Evolutionary conservation across 1,284 basidiomycete species (phyloP), one percentile per base, ranked within the genome.

Genomic region (Rhodotorula mucilaginosa): DNA sequence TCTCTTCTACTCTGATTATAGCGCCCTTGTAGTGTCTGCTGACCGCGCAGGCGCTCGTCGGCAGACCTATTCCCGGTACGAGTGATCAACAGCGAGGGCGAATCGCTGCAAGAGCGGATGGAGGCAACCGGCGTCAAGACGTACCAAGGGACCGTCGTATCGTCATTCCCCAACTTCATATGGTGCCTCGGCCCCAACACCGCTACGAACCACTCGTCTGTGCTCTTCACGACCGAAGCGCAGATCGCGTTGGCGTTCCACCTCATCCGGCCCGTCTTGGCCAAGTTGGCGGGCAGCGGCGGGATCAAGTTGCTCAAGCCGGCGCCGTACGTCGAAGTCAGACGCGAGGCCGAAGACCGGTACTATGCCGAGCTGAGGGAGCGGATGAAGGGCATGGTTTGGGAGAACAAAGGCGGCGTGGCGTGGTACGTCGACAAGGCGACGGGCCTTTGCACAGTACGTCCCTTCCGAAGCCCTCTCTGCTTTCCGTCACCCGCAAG

Each of bases 201-300:
- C 16, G 66, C 72, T 0, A 75, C 75, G 8, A 71, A 71, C 15
- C 74, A 75, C 51, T 71, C 69, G 5, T 64, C 59, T 21, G 75
- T 65, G 23, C 62, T 76, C 26, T 75, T 73, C 59, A 73, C 72
- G 23, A 60, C 67, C 26, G 75, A 76, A 29, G 65, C 64, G 57
- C 72, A 72, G 46, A 62, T 76, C 65, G 62, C 58, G 59, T 62
- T 74, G 59, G 68, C 70, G 54, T 39, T 66, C 58, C 68, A 73
- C 19, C 64, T 75, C 18, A 26, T 75, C 51, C 61, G 62, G 44
- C 75, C 75, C 48, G 64, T 75, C 60, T 31, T 75, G 23, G n/a
- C 44, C 34, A n/a, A 52, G 8, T 46, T 64, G 39, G 18, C 19
- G 51, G 10, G 52, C 29, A 21, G 60, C 18, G 18, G 23, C 34